Percentiles rank a stretch among this genome's conserved stretches.
These are phyloP conservation scores for Brasilioporus rufonigricans DNA, from an alignment of 768 basidiomycete genomes.

Conservation along the genomic window DNA sequence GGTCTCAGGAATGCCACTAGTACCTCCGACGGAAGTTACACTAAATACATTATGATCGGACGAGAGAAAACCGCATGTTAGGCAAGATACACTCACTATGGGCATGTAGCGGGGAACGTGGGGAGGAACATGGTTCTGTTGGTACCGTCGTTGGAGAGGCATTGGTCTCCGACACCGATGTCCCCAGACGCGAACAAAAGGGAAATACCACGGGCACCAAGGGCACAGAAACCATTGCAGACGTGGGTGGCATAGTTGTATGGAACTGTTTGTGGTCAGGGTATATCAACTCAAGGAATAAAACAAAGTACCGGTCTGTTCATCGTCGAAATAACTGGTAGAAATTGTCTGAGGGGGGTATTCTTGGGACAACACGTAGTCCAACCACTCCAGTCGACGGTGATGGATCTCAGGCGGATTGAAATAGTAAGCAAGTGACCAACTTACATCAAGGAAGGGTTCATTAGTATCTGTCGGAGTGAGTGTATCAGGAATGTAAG, in stretches of 20 bases:
- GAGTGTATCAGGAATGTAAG: slow-evolving; percentile 43
- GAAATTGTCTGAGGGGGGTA: no score
- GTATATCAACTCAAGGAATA: neutral
- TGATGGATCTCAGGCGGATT: slow-evolving; percentile 4
- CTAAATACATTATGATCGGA: slow-evolving; percentile 30
- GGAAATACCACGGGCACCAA: slow-evolving; percentile 69
- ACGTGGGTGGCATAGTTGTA: no score
- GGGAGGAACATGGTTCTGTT: slow-evolving; percentile 56
- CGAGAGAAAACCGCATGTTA: neutral
- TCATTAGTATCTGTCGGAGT: slow-evolving; percentile 46
- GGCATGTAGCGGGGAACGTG: slow-evolving; percentile 60
- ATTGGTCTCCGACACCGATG: slow-evolving; percentile 63
- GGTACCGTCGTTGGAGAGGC: slow-evolving; percentile 56
- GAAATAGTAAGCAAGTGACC: slow-evolving; percentile 17
- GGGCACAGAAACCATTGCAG: slow-evolving; percentile 60
- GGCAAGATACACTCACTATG: slow-evolving; percentile 40
- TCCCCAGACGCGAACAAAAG: slow-evolving; percentile 70
- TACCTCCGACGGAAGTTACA: slow-evolving; percentile 75
- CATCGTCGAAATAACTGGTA: slow-evolving; percentile 72
- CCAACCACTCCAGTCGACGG: slow-evolving; percentile 73
- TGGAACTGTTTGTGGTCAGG: no score
- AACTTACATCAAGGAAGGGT: slow-evolving; percentile 45
- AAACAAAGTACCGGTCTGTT: slow-evolving; percentile 53
- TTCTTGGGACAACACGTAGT: no score
- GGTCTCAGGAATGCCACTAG: slow-evolving; percentile 55